Evolutionary conservation across 129 eudicot genomes (phyloP).

Genomic region (Saussurea involucrata): DNA sequence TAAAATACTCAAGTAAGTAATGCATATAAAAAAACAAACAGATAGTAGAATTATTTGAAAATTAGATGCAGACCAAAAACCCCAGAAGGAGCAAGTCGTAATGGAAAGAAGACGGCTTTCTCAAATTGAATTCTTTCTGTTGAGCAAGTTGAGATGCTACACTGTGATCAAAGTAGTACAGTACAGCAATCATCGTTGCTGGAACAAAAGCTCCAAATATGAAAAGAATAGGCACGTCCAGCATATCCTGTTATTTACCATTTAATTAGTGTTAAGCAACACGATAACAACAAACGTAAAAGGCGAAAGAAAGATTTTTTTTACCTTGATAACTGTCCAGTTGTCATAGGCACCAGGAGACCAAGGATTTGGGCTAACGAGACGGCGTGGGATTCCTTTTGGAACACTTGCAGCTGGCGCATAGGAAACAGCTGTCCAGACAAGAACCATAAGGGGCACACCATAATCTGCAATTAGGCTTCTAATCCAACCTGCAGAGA

Average conservation of each 20-base stretch:
- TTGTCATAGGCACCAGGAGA: slow-evolving; percentile 92
- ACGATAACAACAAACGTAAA: not conserved
- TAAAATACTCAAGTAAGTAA: not conserved
- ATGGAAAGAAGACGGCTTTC: slow-evolving; percentile 91
- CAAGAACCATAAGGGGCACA: slow-evolving; percentile 92
- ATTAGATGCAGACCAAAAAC: slow-evolving; percentile 53
- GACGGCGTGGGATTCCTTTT: slow-evolving; percentile 84
- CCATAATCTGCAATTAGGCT: slow-evolving; percentile 96
- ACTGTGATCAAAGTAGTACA: slow-evolving; percentile 96
- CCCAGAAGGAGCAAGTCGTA: slow-evolving; percentile 93
- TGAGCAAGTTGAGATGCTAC: slow-evolving; percentile 98
- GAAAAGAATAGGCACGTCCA: slow-evolving; percentile 73
- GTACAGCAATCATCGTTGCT: slow-evolving; percentile 96
- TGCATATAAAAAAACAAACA: not conserved
- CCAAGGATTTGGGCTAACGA: slow-evolving; percentile 96
- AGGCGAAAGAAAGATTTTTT: not conserved
- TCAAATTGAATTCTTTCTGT: slow-evolving; percentile 88
- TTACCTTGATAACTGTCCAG: slow-evolving; percentile 89
- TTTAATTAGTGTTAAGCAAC: not conserved
- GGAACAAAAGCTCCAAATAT: slow-evolving; percentile 95
- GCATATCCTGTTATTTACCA: slow-evolving; percentile 71
- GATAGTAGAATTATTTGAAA: not conserved
- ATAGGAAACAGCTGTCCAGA: slow-evolving; percentile 86
- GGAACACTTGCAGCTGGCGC: slow-evolving; percentile 77
- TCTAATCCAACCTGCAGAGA: slow-evolving; percentile 64